phyloP scores from a whole-genome alignment of 2,329 filamentous ascomycete species.

The Zymoseptoria tritici region DNA sequence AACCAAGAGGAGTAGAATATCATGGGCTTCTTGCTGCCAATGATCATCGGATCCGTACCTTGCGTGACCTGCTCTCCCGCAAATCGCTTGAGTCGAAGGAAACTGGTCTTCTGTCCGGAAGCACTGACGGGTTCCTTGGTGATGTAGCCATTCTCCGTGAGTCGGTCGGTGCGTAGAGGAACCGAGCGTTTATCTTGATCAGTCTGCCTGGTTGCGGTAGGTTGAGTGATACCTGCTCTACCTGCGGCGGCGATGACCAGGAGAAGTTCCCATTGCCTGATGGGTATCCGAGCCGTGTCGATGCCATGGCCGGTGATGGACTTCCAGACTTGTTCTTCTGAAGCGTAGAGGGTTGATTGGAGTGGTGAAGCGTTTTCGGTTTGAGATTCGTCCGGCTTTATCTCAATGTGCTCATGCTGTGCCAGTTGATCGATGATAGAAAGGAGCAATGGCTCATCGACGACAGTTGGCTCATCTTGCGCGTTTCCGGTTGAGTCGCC shows the following conservation, averaged over 20 bases:
- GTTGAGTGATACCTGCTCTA: conserved; percentile 49
- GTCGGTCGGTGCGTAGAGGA: conserved; percentile 51
- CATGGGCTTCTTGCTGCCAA: conserved; percentile 15
- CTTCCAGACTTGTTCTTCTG: conserved; percentile 51
- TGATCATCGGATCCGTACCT: conserved; percentile 5
- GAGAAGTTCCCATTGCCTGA: conserved; percentile 49
- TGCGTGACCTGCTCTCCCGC: conserved; percentile 16
- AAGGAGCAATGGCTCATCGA: conserved; percentile 47
- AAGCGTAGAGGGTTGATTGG: conserved; percentile 38
- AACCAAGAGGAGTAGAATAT: conserved; percentile 44
- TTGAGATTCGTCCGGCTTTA: conserved; percentile 31
- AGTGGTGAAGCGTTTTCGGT: conserved; percentile 28
- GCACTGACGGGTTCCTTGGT: conserved; percentile 46
- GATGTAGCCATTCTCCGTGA: conserved; percentile 55
- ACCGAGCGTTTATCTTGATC: conserved; percentile 60
- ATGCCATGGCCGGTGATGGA: conserved; percentile 53
- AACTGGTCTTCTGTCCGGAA: conserved; percentile 47
- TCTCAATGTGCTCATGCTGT: conserved; percentile 48
- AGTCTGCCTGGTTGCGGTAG: conserved; percentile 46
- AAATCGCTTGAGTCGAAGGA: conserved; percentile 48
- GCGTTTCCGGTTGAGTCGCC: background rate
- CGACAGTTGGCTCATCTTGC: conserved; percentile 10
- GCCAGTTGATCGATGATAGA: conserved; percentile 53
- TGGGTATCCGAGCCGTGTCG: conserved; percentile 47
- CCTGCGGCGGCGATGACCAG: conserved; percentile 52